Percentiles rank a stretch among this genome's conserved stretches.
Conservation (phyloP, 2,329 filamentous ascomycete species). For the Sporothrix brunneoviolacea region DNA sequence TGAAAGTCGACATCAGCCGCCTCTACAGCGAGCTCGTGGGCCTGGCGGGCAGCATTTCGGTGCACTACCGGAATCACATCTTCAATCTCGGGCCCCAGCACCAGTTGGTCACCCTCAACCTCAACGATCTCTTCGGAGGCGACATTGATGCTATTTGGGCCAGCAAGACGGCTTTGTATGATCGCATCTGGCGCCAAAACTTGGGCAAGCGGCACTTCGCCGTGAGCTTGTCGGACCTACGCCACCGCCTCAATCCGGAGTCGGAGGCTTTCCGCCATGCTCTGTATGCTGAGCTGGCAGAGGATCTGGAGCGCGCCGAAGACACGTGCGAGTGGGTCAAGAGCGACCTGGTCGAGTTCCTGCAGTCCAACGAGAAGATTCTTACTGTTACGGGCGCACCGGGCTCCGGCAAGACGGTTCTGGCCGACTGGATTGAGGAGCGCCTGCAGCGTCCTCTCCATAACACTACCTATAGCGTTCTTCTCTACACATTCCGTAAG, state of each 20-base stretch:
- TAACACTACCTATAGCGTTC: slow-evolving; percentile 28
- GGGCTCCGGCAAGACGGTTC: slow-evolving; percentile 80
- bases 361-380: slow-evolving; percentile 28
- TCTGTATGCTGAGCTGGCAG: slow-evolving; percentile 31
- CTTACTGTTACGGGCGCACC: slow-evolving; percentile 55
- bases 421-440: slow-evolving; percentile 51
- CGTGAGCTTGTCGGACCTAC: slow-evolving; percentile 25
- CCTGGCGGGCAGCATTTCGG: slow-evolving; percentile 29
- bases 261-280: slow-evolving; percentile 20
- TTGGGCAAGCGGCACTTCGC: slow-evolving; percentile 23
- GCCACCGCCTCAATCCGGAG: slow-evolving; percentile 26
- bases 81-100: slow-evolving; percentile 22
- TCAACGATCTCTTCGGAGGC: slow-evolving; percentile 31
- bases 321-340: slow-evolving; percentile 36
- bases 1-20: slow-evolving; percentile 28
- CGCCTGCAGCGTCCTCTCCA: slow-evolving; percentile 32
- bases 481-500: slow-evolving; percentile 33
- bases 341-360: slow-evolving; percentile 29
- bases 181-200: slow-evolving; percentile 30
- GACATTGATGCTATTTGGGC: slow-evolving; percentile 30
- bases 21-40: slow-evolving; percentile 31
- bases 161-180: slow-evolving; percentile 27
- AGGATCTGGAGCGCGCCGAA: slow-evolving; percentile 32
- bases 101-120: slow-evolving; percentile 26
- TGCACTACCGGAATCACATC: slow-evolving; percentile 31